A percentile compares a stretch with the other conserved stretches of the same genome.
phyloP scores from a whole-genome alignment of 768 basidiomycete genomes.

The Russula brevipes region DNA sequence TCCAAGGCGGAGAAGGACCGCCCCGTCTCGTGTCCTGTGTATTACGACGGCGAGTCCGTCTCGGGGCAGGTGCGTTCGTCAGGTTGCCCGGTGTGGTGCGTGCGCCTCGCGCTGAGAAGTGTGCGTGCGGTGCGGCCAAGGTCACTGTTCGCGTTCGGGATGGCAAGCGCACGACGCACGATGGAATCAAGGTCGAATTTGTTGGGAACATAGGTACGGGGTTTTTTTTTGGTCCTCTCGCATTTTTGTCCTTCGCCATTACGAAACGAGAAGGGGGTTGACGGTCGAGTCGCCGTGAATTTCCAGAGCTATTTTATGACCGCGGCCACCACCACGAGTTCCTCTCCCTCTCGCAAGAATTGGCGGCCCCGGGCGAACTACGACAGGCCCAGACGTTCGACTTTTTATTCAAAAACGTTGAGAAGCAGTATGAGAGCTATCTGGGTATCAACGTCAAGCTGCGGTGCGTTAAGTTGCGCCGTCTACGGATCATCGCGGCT shows the following conservation, averaged over 20 bases:
- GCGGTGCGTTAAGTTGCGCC: constrained; percentile 47
- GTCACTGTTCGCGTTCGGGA: constrained; percentile 85
- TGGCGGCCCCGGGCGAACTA: constrained; percentile 96
- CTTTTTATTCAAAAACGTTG: constrained; percentile 97
- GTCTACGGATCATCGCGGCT: too few species aligned
- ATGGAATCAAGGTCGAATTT: constrained; percentile 97
- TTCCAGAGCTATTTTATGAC: constrained; percentile 86
- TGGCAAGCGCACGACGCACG: constrained; percentile 88
- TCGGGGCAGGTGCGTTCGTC: constrained; percentile 62
- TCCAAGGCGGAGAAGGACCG: constrained; percentile 88
- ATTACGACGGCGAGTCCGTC: constrained; percentile 94
- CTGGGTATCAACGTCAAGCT: constrained; percentile 98
- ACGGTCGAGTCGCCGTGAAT: not conserved
- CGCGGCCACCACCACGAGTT: constrained; percentile 98
- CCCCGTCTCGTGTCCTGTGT: constrained; percentile 79
- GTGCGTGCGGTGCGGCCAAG: constrained; percentile 35
- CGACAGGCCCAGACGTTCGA: constrained; percentile 94
- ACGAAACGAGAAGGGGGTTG: too few species aligned
- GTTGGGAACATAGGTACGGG: constrained; percentile 86
- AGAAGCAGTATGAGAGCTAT: constrained; percentile 98
- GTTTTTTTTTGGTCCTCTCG: constrained; percentile 11
- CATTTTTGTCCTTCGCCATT: too few species aligned
- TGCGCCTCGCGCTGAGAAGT: too few species aligned
- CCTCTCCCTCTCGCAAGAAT: constrained; percentile 88
- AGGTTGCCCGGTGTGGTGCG: too few species aligned